A percentile compares a stretch with the other conserved stretches of the same genome.
phyloP scores from a whole-genome alignment of 352 stramenopile genomes.

The Nothophytophthora sp. region DNA sequence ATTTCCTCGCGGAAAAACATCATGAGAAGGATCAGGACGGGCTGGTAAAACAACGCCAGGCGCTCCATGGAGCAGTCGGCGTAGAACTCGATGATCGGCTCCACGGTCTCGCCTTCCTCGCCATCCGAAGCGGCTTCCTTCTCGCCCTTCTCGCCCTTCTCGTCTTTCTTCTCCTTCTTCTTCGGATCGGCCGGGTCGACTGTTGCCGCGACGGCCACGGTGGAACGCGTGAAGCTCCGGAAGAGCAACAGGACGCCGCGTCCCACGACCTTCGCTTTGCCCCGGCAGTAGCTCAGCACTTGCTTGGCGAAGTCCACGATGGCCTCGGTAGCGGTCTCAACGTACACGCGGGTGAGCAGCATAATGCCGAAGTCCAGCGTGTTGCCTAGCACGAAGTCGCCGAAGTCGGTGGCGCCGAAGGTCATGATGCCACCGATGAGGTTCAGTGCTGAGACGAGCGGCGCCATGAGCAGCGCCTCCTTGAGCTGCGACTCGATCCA shows the following conservation, averaged over 20 bases:
- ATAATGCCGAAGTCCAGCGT: constrained; percentile 96
- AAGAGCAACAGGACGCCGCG: constrained; percentile 42
- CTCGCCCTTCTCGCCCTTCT: constrained; percentile 28
- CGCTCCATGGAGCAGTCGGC: constrained; percentile 91
- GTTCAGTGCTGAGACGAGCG: constrained; percentile 88
- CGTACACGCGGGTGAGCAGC: constrained; percentile 93
- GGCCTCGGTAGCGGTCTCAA: constrained; percentile 83
- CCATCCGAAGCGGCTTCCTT: constrained; percentile 38
- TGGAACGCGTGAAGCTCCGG: constrained; percentile 55
- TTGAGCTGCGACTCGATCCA: constrained; percentile 92
- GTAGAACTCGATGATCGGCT: constrained; percentile 96
- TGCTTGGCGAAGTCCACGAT: constrained; percentile 61
- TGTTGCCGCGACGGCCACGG: constrained; percentile 14
- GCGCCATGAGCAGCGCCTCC: constrained; percentile 91
- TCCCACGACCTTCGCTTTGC: constrained; percentile 41
- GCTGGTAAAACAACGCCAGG: constrained; percentile 93
- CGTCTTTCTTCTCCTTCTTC: constrained; percentile 38
- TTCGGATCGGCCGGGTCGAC: constrained; percentile 1
- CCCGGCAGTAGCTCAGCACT: constrained; percentile 34
- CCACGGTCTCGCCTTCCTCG: constrained; percentile 92
- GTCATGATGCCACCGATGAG: constrained; percentile 94
- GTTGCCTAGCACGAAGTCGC: constrained; percentile 96
- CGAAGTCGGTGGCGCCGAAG: constrained; percentile 95
- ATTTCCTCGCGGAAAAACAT: constrained; percentile 95
- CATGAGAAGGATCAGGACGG: constrained; percentile 95